phyloP scores from a whole-genome alignment of 192 early-diverging fungal genomes.

The Coemansia sp. region DNA sequence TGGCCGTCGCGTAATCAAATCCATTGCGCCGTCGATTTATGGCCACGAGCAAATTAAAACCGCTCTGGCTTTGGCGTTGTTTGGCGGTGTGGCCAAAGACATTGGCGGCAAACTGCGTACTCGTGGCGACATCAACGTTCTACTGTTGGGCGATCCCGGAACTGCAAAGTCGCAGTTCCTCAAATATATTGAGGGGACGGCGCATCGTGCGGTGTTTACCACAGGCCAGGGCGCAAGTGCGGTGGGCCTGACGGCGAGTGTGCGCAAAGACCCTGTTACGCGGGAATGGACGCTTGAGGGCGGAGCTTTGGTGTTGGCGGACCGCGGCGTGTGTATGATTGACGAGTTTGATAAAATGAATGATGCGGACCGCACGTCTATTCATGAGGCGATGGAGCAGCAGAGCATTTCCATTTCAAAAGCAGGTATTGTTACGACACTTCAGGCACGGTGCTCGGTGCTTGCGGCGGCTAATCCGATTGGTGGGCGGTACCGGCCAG shows the following conservation, averaged over 20 bases:
- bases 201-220: conserved; percentile 69
- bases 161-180: conserved; percentile 81
- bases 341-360: conserved; percentile 82
- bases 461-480: conserved; percentile 79
- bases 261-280: conserved; percentile 70
- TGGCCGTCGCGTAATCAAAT: conserved; percentile 75
- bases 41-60: conserved; percentile 71
- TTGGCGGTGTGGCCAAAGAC: conserved; percentile 63
- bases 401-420: conserved; percentile 81
- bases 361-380: conserved; percentile 69
- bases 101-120: conserved; percentile 63
- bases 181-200: conserved; percentile 64
- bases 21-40: conserved; percentile 72
- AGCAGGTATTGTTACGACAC: conserved; percentile 75
- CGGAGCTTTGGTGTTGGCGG: conserved; percentile 76
- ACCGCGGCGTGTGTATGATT: conserved; percentile 77
- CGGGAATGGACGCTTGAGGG: conserved; percentile 82
- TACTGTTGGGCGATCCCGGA: conserved; percentile 79
- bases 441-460: conserved; percentile 77
- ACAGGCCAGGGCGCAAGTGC: conserved; percentile 75
- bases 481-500: conserved; percentile 83
- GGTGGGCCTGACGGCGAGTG: conserved; percentile 75
- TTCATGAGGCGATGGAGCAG: conserved; percentile 85
- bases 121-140: conserved; percentile 70
- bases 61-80: conserved; percentile 68